These are phyloP conservation scores for Wickerhamiella bombiphila DNA, from an alignment of 805 yeast species.

Conservation along the genomic window DNA sequence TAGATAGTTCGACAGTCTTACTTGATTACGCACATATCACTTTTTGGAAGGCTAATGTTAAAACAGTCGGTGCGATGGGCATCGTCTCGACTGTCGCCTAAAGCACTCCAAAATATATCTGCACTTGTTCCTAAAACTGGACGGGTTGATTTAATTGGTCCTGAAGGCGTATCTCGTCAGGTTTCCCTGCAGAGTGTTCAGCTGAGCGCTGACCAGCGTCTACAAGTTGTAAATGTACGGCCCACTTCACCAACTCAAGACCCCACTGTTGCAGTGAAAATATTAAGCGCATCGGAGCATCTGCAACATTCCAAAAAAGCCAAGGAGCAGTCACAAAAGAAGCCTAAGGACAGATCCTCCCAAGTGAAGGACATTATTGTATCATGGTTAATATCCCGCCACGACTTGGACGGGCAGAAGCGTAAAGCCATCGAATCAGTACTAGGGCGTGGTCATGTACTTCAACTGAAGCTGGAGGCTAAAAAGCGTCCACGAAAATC, in stretches of 20 bases:
- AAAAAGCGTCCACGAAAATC: constrained; percentile 6
- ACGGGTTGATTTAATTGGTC: constrained; percentile 11
- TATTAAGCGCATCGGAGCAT: constrained; percentile 6
- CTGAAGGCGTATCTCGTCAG: constrained; percentile 8
- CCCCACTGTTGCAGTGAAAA: constrained; percentile 17
- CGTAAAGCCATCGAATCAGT: constrained; percentile 21
- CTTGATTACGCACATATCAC: too few relatives aligned
- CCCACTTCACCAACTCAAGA: constrained; percentile 8
- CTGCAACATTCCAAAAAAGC: not conserved
- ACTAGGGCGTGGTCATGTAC: constrained; percentile 19
- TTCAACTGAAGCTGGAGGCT: constrained; percentile 17
- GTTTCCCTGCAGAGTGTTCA: constrained; percentile 6
- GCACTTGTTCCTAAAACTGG: constrained; percentile 15
- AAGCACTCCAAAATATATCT: too few relatives aligned
- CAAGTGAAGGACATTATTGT: constrained; percentile 19
- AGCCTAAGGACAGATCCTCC: constrained; percentile 5
- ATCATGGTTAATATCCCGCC: constrained; percentile 22
- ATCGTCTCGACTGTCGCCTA: too few relatives aligned
- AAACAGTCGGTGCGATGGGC: too few relatives aligned
- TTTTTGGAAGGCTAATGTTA: too few relatives aligned
- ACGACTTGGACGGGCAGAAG: constrained; percentile 23
- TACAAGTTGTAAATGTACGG: constrained; percentile 13
- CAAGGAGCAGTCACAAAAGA: constrained; percentile 5
- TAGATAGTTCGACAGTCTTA: too few relatives aligned
- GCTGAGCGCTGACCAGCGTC: constrained; percentile 6